Evolutionary conservation across 345 rosid genomes (phyloP).

Genomic region (Combretum micranthum): DNA sequence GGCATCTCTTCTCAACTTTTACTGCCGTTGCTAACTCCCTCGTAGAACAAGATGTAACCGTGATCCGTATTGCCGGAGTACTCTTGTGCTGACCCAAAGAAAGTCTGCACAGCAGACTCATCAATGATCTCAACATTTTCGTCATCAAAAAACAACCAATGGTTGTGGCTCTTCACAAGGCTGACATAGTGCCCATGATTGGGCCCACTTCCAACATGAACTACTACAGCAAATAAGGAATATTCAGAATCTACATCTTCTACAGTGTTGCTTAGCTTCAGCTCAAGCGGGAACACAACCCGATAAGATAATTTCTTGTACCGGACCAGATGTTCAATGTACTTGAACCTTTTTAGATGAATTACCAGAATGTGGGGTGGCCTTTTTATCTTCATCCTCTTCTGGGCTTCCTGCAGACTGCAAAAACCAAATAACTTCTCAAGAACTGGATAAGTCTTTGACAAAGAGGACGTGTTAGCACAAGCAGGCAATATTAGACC

Average conservation of each 20-base stretch:
- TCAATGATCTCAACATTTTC: slow-evolving; percentile 98
- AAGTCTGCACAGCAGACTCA: slow-evolving; percentile 95
- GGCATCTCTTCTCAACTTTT: slow-evolving; percentile 32
- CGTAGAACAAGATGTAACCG: slow-evolving; percentile 95
- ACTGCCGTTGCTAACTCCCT: slow-evolving; percentile 55
- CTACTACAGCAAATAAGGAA: slow-evolving; percentile 96
- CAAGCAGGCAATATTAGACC: no score
- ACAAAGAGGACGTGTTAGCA: not conserved
- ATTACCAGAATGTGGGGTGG: slow-evolving; percentile 89
- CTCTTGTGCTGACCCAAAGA: slow-evolving; percentile 97
- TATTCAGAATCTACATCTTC: slow-evolving; percentile 88
- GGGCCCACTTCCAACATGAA: slow-evolving; percentile 97
- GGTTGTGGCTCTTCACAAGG: slow-evolving; percentile 98
- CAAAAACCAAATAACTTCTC: slow-evolving; percentile 8
- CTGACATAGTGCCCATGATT: slow-evolving; percentile 97
- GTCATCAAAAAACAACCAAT: slow-evolving; percentile 94
- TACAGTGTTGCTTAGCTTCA: slow-evolving; percentile 88
- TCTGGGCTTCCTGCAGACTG: slow-evolving; percentile 99
- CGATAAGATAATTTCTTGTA: slow-evolving; percentile 94
- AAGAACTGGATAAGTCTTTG: not conserved
- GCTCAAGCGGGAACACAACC: slow-evolving; percentile 89
- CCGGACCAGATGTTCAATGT: slow-evolving; percentile 91
- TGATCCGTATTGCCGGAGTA: slow-evolving; percentile 96
- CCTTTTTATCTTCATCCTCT: slow-evolving; percentile 99
- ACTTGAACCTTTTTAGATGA: slow-evolving; percentile 92